Conservation (phyloP, 2,329 filamentous ascomycete species). For the Neopestalotiopsis rosae region DNA sequence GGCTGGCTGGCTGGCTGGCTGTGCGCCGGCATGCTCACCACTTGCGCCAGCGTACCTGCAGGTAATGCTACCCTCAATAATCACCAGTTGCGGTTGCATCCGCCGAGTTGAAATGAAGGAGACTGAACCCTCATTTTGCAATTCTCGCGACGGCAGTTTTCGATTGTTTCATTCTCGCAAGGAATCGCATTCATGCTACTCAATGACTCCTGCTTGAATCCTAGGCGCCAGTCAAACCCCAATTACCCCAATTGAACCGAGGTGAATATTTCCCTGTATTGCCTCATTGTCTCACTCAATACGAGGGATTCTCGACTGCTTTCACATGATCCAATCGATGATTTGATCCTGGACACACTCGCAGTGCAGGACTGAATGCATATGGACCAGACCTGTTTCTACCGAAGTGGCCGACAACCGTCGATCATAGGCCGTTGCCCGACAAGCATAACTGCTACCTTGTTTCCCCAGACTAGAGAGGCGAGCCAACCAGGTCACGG, state of each 20-base stretch:
- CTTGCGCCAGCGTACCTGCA: conserved; percentile 8
- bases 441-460: conserved; percentile 6
- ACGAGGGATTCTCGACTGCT: neutral
- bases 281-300: neutral
- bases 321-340: conserved; percentile 11
- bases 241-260: neutral
- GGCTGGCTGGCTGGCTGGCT: neutral
- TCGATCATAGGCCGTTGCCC: conserved; percentile 5
- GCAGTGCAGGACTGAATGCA: neutral
- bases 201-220: neutral
- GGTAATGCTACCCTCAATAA: conserved; percentile 8
- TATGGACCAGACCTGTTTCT: neutral
- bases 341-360: neutral
- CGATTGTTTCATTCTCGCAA: neutral
- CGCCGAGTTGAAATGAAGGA: neutral
- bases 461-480: conserved; percentile 13
- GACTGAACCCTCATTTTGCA: too few species aligned
- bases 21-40: neutral
- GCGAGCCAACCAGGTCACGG: neutral
- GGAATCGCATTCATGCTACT: too few species aligned
- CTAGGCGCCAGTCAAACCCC: neutral
- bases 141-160: neutral
- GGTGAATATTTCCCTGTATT: neutral
- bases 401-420: conserved; percentile 4
- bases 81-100: neutral